Conservation (phyloP, 768 basidiomycete species). For the Dictyophora rubrovolvata region DNA sequence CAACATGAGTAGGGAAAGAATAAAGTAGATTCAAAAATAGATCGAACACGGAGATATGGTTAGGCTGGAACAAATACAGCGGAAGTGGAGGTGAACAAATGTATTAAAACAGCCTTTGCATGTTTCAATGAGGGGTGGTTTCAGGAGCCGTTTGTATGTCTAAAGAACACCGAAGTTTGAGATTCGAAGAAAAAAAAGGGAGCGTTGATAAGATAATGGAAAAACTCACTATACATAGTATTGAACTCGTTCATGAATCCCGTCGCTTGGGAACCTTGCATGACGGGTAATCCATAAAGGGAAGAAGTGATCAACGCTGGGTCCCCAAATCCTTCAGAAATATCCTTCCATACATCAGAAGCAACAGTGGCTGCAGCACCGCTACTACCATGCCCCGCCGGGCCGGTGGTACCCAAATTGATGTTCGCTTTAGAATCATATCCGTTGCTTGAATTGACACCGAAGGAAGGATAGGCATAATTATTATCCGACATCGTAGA, state of each 20-base stretch:
- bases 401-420: background rate
- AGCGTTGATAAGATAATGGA: background rate
- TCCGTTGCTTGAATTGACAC: background rate
- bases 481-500: background rate
- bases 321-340: background rate
- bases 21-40: background rate
- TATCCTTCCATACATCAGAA: slow-evolving; percentile 2
- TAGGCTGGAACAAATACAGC: background rate
- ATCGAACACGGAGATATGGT: background rate
- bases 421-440: background rate
- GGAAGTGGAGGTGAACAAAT: background rate
- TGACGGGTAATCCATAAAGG: slow-evolving; percentile 3
- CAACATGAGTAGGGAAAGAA: background rate
- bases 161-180: background rate
- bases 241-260: background rate
- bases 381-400: background rate
- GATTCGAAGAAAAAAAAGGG: background rate
- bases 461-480: background rate
- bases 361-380: background rate
- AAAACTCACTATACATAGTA: background rate
- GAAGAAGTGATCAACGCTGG: slow-evolving; percentile 5
- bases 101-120: background rate
- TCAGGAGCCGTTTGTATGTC: background rate
- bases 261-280: background rate
- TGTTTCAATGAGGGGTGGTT: background rate